Evolutionary conservation across 2,329 filamentous ascomycete species (phyloP).

Genomic region (Arthrobotrys entomopaga): DNA sequence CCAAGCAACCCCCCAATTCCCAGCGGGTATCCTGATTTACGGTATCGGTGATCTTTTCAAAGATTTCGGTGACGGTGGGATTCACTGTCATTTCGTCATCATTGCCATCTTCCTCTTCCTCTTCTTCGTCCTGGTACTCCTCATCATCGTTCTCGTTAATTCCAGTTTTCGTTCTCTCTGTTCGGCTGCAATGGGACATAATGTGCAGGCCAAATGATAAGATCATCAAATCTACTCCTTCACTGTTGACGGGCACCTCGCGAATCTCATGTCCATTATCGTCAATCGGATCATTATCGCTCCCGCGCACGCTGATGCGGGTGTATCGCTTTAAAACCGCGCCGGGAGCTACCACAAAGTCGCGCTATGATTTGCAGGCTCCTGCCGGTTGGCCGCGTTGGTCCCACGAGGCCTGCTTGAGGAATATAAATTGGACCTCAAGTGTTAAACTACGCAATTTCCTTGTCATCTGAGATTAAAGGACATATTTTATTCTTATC

Average conservation of each 20-base stretch:
- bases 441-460: not conserved
- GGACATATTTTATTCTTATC: too few relatives aligned
- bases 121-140: too few relatives aligned
- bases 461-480: too few relatives aligned
- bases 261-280: not conserved
- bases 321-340: not conserved
- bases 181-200: not conserved
- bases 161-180: too few relatives aligned
- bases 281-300: not conserved
- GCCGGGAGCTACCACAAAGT: slow-evolving; percentile 6
- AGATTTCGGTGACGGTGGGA: not conserved
- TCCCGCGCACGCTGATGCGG: not conserved
- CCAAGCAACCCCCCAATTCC: not conserved
- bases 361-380: slow-evolving; percentile 11
- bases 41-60: not conserved
- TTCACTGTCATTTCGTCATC: not conserved
- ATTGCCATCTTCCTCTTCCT: too few relatives aligned
- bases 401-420: slow-evolving; percentile 14
- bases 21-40: not conserved
- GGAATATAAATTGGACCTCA: slow-evolving; percentile 19
- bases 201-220: not conserved
- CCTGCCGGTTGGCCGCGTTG: slow-evolving; percentile 1
- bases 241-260: not conserved
- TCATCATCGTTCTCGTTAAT: too few relatives aligned
- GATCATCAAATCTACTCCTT: not conserved